Percentiles rank a stretch among this genome's conserved stretches.
phyloP scores from a whole-genome alignment of 2,329 filamentous ascomycete species.

The Cryphonectria nitschkei region DNA sequence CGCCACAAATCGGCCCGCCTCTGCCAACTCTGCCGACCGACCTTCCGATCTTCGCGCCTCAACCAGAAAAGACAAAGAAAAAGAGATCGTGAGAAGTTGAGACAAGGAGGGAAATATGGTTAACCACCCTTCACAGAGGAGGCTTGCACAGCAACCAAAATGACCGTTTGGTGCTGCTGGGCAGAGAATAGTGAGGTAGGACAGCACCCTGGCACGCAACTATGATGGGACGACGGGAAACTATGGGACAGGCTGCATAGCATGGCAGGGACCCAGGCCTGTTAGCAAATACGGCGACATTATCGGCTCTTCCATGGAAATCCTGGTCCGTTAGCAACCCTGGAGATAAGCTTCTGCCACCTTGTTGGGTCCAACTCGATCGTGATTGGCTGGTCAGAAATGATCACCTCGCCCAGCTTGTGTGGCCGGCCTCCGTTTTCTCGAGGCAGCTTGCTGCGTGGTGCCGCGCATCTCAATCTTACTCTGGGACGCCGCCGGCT shows the following conservation, averaged over 20 bases:
- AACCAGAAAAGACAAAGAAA: not conserved
- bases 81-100: not conserved
- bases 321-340: conserved; percentile 17
- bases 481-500: conserved; percentile 13
- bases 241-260: not conserved
- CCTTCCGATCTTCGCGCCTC: too few relatives aligned
- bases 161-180: not conserved
- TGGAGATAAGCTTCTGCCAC: conserved; percentile 28
- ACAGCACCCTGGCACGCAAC: too few relatives aligned
- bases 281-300: conserved; percentile 14
- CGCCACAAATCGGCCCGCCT: conserved; percentile 21
- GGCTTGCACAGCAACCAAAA: not conserved
- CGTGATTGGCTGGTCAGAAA: conserved; percentile 22
- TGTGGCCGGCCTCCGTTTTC: not conserved
- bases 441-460: conserved; percentile 15
- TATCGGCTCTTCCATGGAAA: conserved; percentile 28
- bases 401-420: conserved; percentile 21
- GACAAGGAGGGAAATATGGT: not conserved
- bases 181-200: too few relatives aligned
- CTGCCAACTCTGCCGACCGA: too few relatives aligned
- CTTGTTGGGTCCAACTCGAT: not conserved
- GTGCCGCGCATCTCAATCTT: conserved; percentile 29
- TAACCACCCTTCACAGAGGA: not conserved
- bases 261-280: not conserved
- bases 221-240: not conserved